phyloP scores from a whole-genome alignment of 1,284 basidiomycete genomes.

The Cryptococcus hybrid region DNA sequence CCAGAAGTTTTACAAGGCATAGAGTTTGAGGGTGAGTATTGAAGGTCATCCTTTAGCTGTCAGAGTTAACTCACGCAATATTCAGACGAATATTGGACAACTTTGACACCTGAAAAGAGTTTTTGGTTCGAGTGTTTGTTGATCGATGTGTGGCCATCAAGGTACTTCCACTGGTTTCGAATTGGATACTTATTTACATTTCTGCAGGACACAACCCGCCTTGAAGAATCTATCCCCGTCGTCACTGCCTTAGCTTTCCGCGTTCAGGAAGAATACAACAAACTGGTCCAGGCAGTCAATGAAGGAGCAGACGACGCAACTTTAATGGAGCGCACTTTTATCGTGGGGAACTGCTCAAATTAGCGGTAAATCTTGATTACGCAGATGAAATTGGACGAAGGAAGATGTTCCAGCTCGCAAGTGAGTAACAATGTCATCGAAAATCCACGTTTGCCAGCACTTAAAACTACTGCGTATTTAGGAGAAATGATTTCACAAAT shows the following conservation, averaged over 20 bases:
- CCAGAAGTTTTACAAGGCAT: conserved; percentile 64
- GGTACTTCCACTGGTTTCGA: conserved; percentile 17
- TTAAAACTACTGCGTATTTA: conserved; percentile 30
- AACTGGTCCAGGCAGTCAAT: conserved; percentile 56
- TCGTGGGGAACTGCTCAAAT: conserved; percentile 76
- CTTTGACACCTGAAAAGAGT: conserved; percentile 74
- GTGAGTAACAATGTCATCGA: conserved; percentile 54
- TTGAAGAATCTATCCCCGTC: conserved; percentile 79
- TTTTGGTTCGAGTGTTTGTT: conserved; percentile 83
- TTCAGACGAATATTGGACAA: conserved; percentile 71
- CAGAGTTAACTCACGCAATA: neutral
- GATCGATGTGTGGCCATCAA: conserved; percentile 69
- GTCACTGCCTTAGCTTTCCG: conserved; percentile 86
- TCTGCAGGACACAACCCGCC: conserved; percentile 59
- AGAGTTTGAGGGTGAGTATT: conserved; percentile 65
- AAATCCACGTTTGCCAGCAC: neutral
- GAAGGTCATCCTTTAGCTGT: neutral
- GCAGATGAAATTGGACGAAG: conserved; percentile 91
- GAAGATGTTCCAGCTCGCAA: conserved; percentile 84
- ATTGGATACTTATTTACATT: conserved; percentile 1
- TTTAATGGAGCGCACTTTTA: conserved; percentile 57
- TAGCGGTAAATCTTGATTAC: conserved; percentile 84
- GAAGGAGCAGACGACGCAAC: neutral
- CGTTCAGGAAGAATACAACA: conserved; percentile 77
- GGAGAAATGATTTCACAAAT: conserved; percentile 85